Conservation (phyloP, 202 grass and related monocot genomes). For the Setaria viridis region DNA sequence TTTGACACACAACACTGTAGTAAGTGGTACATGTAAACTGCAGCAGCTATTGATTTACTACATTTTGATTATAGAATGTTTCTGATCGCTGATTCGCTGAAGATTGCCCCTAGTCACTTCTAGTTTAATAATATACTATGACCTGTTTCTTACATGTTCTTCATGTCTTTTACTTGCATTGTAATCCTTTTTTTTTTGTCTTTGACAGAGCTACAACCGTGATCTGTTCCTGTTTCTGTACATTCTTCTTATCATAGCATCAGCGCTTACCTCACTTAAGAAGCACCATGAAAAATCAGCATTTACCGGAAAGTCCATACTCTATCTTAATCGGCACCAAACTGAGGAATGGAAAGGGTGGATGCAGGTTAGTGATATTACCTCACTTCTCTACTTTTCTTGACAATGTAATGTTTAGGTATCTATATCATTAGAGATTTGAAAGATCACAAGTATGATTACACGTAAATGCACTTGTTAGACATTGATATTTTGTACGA, state of each 20-base stretch:
- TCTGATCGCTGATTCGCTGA: not conserved
- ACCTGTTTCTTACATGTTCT: constrained; percentile 10
- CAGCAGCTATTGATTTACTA: constrained; percentile 4
- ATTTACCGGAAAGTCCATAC: constrained; percentile 85
- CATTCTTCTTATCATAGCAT: constrained; percentile 90
- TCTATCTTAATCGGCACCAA: constrained; percentile 97
- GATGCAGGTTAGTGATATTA: constrained; percentile 88
- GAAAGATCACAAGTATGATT: not conserved
- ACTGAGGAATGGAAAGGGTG: constrained; percentile 99
- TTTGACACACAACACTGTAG: not conserved
- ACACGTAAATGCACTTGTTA: constrained; percentile 8
- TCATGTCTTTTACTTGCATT: constrained; percentile 31
- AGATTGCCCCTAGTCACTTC: constrained; percentile 22
- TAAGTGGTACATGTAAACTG: constrained; percentile 15
- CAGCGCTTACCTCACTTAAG: constrained; percentile 88
- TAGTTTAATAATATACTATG: constrained; percentile 21
- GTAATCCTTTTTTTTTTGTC: constrained; percentile 42
- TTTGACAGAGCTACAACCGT: constrained; percentile 87
- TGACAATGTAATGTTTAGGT: constrained; percentile 11
- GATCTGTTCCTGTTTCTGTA: constrained; percentile 98
- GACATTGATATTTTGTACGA: not conserved
- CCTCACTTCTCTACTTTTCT: constrained; percentile 24
- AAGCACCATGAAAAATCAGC: constrained; percentile 93
- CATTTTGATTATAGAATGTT: not conserved
- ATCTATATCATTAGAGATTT: constrained; percentile 1